A percentile compares a stretch with the other conserved stretches of the same genome.
Conservation (phyloP, 2,329 filamentous ascomycete species). For the Colletotrichum spaethianum region DNA sequence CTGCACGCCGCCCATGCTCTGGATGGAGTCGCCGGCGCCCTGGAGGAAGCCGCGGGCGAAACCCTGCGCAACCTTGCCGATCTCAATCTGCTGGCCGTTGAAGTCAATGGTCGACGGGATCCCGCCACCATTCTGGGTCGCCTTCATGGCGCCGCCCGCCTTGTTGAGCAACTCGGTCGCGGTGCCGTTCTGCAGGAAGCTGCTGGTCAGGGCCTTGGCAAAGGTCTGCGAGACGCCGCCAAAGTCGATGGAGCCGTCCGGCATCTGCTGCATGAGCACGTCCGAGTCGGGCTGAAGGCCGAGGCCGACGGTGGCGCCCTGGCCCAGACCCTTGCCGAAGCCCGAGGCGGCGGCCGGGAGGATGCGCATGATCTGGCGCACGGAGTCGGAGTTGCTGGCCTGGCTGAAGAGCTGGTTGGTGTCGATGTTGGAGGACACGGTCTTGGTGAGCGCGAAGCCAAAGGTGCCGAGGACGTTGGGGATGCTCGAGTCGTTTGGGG, state of each 20-base stretch:
- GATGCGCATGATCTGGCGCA: constrained; percentile 40
- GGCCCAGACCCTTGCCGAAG: constrained; percentile 48
- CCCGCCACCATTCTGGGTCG: constrained; percentile 18
- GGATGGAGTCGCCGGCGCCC: constrained; percentile 52
- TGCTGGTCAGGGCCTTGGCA: constrained; percentile 48
- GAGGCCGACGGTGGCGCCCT: constrained; percentile 46
- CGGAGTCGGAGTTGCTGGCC: constrained; percentile 36
- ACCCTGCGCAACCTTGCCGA: constrained; percentile 51
- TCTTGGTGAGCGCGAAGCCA: constrained; percentile 47
- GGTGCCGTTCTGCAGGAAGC: constrained; percentile 52
- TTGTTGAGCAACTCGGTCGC: constrained; percentile 44
- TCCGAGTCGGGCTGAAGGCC: constrained; percentile 47
- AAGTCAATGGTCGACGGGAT: constrained; percentile 42
- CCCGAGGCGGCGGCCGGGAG: constrained; percentile 46
- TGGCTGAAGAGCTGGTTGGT: constrained; percentile 39
- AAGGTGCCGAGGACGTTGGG: constrained; percentile 46
- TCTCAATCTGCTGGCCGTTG: constrained; percentile 41
- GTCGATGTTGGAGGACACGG: constrained; percentile 47
- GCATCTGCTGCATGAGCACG: constrained; percentile 42
- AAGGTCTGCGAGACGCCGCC: constrained; percentile 46
- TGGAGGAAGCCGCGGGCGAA: constrained; percentile 53
- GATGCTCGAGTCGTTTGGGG: constrained; percentile 43
- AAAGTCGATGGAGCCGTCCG: constrained; percentile 42
- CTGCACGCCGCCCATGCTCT: constrained; percentile 50
- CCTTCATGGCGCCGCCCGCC: constrained; percentile 17